phyloP scores from a whole-genome alignment of 306 rosid genomes.

The Oxytropis ochrocephala region DNA sequence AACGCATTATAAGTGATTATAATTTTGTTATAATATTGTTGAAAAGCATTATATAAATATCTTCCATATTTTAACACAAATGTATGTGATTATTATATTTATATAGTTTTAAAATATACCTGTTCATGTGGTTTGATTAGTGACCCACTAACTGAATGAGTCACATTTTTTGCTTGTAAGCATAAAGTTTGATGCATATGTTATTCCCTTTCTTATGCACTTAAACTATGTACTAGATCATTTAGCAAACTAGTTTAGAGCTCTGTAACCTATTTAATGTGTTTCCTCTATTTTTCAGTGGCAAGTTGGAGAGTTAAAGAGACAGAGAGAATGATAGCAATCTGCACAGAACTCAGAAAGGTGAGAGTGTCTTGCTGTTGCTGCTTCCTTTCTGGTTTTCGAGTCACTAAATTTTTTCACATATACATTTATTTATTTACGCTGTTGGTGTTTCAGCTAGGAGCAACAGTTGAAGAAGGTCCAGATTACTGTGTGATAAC shows the following conservation, averaged over 20 bases:
- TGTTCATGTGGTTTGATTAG: too few relatives aligned
- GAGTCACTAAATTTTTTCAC: not conserved
- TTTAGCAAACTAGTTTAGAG: not conserved
- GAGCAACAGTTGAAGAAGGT: conserved; percentile 98
- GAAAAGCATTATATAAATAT: too few relatives aligned
- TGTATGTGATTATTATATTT: too few relatives aligned
- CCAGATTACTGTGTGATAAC: conserved; percentile 92
- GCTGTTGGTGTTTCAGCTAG: conserved; percentile 51
- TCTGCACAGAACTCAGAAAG: conserved; percentile 99
- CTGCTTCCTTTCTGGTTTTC: conserved; percentile 6
- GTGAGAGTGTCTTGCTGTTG: conserved; percentile 28
- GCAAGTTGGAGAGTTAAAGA: conserved; percentile 99
- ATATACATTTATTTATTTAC: not conserved
- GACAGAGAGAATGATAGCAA: conserved; percentile 97
- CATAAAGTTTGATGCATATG: not conserved
- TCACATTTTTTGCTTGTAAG: not conserved
- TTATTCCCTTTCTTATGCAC: not conserved
- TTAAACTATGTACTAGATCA: not conserved
- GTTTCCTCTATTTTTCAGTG: conserved; percentile 42
- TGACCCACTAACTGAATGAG: too few relatives aligned
- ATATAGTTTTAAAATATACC: too few relatives aligned
- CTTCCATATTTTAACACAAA: too few relatives aligned
- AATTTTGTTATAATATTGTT: too few relatives aligned
- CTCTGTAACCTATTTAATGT: conserved; percentile 5
- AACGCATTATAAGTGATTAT: too few relatives aligned